These are phyloP conservation scores for Arthrobotrys megalospora DNA, from an alignment of 2,329 filamentous ascomycete genomes.

Conservation along the genomic window DNA sequence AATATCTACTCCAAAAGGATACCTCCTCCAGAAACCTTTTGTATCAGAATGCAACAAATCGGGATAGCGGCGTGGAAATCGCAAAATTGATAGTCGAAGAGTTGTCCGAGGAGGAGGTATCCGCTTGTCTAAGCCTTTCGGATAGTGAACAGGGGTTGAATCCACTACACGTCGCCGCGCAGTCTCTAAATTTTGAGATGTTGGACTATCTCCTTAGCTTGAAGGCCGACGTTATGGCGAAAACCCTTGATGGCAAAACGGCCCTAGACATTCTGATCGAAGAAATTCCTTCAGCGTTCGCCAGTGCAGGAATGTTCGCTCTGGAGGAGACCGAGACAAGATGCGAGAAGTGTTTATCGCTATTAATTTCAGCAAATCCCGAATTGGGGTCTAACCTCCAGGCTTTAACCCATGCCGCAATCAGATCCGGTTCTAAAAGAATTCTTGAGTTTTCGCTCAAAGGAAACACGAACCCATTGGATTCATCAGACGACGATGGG, in stretches of 20 bases:
- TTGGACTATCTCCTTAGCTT: constrained; percentile 4
- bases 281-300: neutral
- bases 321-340: neutral
- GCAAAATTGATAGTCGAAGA: constrained; percentile 15
- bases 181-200: constrained; percentile 16
- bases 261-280: constrained; percentile 1
- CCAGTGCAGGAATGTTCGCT: neutral
- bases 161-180: constrained; percentile 15
- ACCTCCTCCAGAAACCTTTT: constrained; percentile 10
- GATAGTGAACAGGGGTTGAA: neutral
- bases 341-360: constrained; percentile 2
- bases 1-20: constrained; percentile 10
- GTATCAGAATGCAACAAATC: neutral
- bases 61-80: constrained; percentile 6
- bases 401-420: neutral
- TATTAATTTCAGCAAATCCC: neutral
- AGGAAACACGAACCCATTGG: neutral
- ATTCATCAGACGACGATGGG: constrained; percentile 2
- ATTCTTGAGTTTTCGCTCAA: constrained; percentile 8
- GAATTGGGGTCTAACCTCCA: neutral
- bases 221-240: neutral
- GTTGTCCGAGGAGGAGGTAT: constrained; percentile 4
- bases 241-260: neutral
- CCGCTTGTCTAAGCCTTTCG: neutral
- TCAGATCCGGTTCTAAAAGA: constrained; percentile 2